Percentiles rank a stretch among this genome's conserved stretches.
These are phyloP conservation scores for Apiospora rasikravindrae DNA, from an alignment of 2,329 filamentous ascomycete species.

Conservation along the genomic window DNA sequence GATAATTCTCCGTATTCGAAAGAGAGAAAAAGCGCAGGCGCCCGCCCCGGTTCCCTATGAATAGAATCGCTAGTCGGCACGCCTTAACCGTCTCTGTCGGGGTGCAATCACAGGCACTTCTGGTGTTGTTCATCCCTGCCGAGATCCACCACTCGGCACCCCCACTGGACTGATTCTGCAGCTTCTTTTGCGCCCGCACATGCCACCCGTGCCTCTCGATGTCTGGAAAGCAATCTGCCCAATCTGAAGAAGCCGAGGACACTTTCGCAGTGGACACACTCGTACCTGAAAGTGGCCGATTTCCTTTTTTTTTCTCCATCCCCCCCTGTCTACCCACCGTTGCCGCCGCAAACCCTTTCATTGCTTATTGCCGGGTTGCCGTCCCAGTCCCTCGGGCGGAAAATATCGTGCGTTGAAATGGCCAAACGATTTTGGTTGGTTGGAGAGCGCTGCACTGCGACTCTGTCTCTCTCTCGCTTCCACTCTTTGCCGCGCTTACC, in stretches of 20 bases:
- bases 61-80: too few species aligned
- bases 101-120: too few species aligned
- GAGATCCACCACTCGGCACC: too few species aligned
- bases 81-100: too few species aligned
- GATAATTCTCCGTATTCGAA: neutral
- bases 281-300: neutral
- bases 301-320: neutral
- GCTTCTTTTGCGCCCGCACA: too few species aligned
- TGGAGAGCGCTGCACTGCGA: neutral
- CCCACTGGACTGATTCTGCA: too few species aligned
- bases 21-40: too few species aligned
- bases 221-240: neutral
- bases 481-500: neutral
- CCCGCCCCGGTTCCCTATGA: too few species aligned
- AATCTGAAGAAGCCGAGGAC: neutral
- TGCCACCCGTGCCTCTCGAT: neutral
- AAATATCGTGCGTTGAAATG: neutral
- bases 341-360: neutral
- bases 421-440: neutral
- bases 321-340: neutral
- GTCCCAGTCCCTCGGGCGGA: neutral
- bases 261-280: neutral
- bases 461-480: neutral
- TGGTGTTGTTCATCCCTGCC: too few species aligned
- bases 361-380: neutral